These are phyloP conservation scores for Lactarius psammicola DNA, from an alignment of 768 basidiomycete species.

Conservation along the genomic window DNA sequence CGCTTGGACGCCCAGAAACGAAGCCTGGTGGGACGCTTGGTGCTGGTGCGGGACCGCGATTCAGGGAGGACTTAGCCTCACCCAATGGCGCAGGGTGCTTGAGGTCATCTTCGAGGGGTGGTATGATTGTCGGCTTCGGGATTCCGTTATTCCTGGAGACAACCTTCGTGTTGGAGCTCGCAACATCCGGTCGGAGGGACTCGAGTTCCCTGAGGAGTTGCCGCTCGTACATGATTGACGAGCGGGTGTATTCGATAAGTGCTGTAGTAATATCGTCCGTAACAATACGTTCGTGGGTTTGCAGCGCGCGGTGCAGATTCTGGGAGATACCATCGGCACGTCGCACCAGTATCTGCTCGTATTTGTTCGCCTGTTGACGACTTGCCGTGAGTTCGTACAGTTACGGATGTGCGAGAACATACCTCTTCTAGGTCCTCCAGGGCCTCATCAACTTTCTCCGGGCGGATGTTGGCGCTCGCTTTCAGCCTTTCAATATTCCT, in stretches of 20 bases:
- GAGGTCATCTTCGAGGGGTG: slow-evolving; percentile 61
- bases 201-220: slow-evolving; percentile 88
- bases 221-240: slow-evolving; percentile 88
- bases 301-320: slow-evolving; percentile 84
- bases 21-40: slow-evolving; percentile 20
- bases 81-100: slow-evolving; percentile 36
- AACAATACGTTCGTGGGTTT: slow-evolving; percentile 79
- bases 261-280: slow-evolving; percentile 91
- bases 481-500: slow-evolving; percentile 87
- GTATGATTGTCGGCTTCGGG: slow-evolving; percentile 61
- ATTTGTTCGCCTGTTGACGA: slow-evolving; percentile 72
- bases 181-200: slow-evolving; percentile 73
- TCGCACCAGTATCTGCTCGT: slow-evolving; percentile 78
- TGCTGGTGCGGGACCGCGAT: slow-evolving; percentile 28
- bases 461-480: slow-evolving; percentile 79
- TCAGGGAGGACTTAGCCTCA: slow-evolving; percentile 29
- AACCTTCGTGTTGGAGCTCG: slow-evolving; percentile 60
- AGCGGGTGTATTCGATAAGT: slow-evolving; percentile 89
- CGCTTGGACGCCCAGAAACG: slow-evolving; percentile 27
- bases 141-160: slow-evolving; percentile 47
- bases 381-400: slow-evolving; percentile 22
- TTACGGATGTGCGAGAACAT: slow-evolving; percentile 23
- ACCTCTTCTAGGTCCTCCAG: slow-evolving; percentile 93
- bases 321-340: slow-evolving; percentile 93
- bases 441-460: slow-evolving; percentile 86